Base-by-base conservation (phyloP, 208 protist species). In the Wallacemonas collosoma region DNA sequence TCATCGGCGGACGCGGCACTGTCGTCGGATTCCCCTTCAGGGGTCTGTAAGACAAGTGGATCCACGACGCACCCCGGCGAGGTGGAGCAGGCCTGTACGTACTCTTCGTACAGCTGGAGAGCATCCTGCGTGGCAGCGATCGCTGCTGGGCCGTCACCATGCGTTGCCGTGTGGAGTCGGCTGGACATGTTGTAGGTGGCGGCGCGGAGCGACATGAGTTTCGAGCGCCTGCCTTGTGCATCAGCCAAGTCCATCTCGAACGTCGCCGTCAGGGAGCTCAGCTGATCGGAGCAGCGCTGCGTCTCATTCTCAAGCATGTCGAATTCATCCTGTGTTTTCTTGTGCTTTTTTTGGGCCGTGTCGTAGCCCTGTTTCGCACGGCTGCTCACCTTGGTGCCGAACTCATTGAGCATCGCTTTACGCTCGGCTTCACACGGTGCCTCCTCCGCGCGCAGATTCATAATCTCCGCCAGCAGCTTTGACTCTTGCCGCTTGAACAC, bases 241-340 rank as follows among this genome's bases (percentile, higher is more conserved):
- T 35, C 57, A 6, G 9, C 36, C 57, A 63, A 38, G 11, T 11
- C 17, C 6, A 38, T 17, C 15, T 58, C 54, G 11, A 38, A 17
- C 35, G 54, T 50, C 45, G 45, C 45, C 45, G 6, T 12, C 9
- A 48, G 62, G 58, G 45, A 74, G 1, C 14, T 66, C 39, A 45
- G 57, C 11, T 53, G 47, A 55, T 11, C 38, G 7, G 40, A 48
- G 63, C 81, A 85, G 61, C 66, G 69, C 60, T 51, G 48, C 44
- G 44, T 68, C 53, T 63, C 54, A 65, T 56, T 35, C 57, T 72
- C 63, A 35, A 89, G 44, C 39, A 40, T 11, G 4, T 64, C 45
- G 67, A 79, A 66, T 14, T 60, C 12, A 1, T 51, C 38, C 54
- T 79, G 62, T 12, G 11, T 51, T 5, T 12, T 11, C n/a, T 36